Percentiles rank a stretch among this genome's conserved stretches.
These are phyloP conservation scores for Pseudogymnoascus sp. DNA, from an alignment of 2,329 filamentous ascomycete genomes.

Conservation along the genomic window DNA sequence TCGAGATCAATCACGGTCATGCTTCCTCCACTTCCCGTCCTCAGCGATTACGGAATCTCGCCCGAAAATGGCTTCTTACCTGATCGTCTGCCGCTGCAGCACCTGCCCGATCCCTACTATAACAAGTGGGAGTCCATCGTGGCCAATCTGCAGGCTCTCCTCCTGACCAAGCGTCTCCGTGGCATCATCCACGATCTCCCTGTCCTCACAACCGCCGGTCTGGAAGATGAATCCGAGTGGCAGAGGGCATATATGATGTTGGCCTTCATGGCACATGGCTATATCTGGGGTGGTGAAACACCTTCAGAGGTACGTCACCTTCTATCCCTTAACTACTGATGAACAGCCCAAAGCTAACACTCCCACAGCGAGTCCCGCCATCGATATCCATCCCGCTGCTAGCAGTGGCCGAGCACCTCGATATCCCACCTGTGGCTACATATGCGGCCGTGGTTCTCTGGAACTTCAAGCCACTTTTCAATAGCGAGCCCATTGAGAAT, in stretches of 20 bases:
- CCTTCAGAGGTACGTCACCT: slow-evolving; percentile 55
- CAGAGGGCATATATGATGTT: slow-evolving; percentile 83
- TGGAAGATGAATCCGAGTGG: slow-evolving; percentile 84
- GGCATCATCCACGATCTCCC: slow-evolving; percentile 72
- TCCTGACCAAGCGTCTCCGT: slow-evolving; percentile 76
- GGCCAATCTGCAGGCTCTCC: slow-evolving; percentile 75
- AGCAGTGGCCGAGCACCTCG: slow-evolving; percentile 64
- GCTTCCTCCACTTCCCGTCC: slow-evolving; percentile 52
- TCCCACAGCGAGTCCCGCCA: slow-evolving; percentile 53
- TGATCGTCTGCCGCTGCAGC: slow-evolving; percentile 65
- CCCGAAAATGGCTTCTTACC: slow-evolving; percentile 79
- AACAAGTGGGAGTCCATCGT: slow-evolving; percentile 86
- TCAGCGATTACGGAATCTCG: slow-evolving; percentile 74
- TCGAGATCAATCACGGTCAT: slow-evolving; percentile 22
- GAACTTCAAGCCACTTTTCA: slow-evolving; percentile 93
- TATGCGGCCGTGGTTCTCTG: slow-evolving; percentile 88
- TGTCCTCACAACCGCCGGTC: slow-evolving; percentile 70
- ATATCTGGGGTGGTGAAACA: slow-evolving; percentile 88
- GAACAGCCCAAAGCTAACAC: slow-evolving; percentile 16
- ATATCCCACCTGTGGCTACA: slow-evolving; percentile 85
- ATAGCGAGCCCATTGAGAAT: slow-evolving; percentile 69
- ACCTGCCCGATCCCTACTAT: slow-evolving; percentile 84
- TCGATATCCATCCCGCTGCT: slow-evolving; percentile 77
- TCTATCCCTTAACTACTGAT: background rate
- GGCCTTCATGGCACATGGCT: slow-evolving; percentile 85